A percentile compares a stretch with the other conserved stretches of the same genome.
Evolutionary conservation across 1,284 basidiomycete species (phyloP).

Genomic region (Ceratobasidium papillatum): DNA sequence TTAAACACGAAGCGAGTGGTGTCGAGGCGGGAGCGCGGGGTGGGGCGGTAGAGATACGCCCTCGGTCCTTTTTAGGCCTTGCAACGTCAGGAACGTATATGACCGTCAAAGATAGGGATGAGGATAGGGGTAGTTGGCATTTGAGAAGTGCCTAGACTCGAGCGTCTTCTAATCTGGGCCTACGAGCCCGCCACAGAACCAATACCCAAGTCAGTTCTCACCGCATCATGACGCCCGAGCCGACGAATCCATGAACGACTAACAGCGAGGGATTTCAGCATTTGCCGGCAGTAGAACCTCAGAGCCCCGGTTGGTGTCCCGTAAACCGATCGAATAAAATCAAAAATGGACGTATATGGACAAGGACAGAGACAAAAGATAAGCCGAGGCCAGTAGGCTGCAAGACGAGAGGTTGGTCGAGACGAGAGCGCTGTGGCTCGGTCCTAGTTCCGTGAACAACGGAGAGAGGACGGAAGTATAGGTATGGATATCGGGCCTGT

Average conservation of each 20-base stretch:
- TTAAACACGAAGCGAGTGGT: neutral
- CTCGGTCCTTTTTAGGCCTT: neutral
- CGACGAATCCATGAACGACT: neutral
- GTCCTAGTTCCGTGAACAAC: conserved; percentile 8
- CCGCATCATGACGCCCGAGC: neutral
- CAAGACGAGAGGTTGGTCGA: neutral
- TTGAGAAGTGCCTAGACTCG: neutral
- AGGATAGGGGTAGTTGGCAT: neutral
- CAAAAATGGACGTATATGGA: conserved; percentile 7
- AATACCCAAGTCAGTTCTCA: neutral
- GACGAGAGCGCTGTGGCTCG: neutral
- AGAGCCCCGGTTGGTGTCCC: neutral
- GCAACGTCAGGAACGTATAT: neutral
- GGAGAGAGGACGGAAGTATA: neutral
- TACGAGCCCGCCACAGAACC: neutral
- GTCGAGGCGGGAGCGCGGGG: neutral
- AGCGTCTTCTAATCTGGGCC: neutral
- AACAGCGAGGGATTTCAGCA: conserved; percentile 10
- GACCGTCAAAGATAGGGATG: neutral
- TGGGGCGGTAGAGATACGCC: neutral
- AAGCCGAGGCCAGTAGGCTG: neutral
- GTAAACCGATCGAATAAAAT: neutral
- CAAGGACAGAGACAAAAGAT: conserved; percentile 1
- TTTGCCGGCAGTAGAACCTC: neutral
- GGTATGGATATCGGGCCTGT: neutral